Percentiles rank a stretch among this genome's conserved stretches.
Evolutionary conservation across 805 yeast species (phyloP).

Genomic region (Schizosaccharomyces lindneri): DNA sequence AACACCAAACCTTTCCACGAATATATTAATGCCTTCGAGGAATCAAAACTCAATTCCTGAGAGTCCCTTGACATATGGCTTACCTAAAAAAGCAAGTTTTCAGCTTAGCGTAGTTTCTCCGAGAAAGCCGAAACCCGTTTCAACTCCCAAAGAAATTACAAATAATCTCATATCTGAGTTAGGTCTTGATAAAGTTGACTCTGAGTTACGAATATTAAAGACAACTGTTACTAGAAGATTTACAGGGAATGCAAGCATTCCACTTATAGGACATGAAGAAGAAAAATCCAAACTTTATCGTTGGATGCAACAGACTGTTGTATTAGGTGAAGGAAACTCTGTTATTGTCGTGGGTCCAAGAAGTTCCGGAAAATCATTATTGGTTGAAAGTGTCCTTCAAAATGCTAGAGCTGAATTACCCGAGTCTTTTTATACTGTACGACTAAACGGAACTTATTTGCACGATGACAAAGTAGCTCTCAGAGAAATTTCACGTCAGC

Average conservation of each 20-base stretch:
- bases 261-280: neutral
- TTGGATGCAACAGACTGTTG: slow-evolving; percentile 37
- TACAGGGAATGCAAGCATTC: neutral
- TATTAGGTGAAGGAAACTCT: slow-evolving; percentile 56
- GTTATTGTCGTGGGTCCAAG: slow-evolving; percentile 58
- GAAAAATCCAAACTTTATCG: neutral
- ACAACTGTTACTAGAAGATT: neutral
- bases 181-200: neutral
- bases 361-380: slow-evolving; percentile 46
- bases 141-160: neutral
- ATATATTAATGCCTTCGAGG: too few species aligned
- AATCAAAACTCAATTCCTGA: too few species aligned
- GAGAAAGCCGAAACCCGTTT: neutral
- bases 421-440: slow-evolving; percentile 31
- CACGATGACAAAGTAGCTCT: slow-evolving; percentile 56
- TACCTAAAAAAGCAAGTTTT: neutral
- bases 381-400: slow-evolving; percentile 32
- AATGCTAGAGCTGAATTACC: slow-evolving; percentile 17
- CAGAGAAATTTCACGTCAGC: slow-evolving; percentile 62
- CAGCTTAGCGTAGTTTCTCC: neutral
- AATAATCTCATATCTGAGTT: neutral
- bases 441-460: slow-evolving; percentile 48
- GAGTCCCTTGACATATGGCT: too few species aligned
- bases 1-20: neutral
- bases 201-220: neutral